Conservation (phyloP, 805 yeast species). For the Limtongozyma cylindracea region DNA sequence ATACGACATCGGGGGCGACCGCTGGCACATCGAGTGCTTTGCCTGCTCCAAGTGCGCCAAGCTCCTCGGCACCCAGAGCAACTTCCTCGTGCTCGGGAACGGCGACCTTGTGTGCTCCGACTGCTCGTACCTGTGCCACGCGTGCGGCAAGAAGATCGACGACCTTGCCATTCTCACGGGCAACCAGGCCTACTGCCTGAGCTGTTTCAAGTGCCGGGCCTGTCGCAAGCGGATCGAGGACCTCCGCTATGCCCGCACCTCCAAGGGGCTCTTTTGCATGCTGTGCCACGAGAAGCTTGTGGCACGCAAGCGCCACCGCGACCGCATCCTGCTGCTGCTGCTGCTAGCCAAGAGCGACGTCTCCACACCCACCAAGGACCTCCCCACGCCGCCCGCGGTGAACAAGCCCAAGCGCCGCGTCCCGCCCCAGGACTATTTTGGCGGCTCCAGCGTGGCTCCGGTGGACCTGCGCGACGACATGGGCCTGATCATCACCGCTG, state of each 20-base stretch:
- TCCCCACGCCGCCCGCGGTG: no score
- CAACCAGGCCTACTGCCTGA: constrained; percentile 81
- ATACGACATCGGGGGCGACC: constrained; percentile 76
- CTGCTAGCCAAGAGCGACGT: no score
- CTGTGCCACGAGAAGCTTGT: constrained; percentile 66
- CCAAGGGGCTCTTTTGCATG: constrained; percentile 85
- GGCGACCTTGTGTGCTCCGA: constrained; percentile 77
- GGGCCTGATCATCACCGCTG: no score
- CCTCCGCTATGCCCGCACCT: constrained; percentile 74
- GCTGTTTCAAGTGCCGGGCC: constrained; percentile 73
- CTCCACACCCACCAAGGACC: no score
- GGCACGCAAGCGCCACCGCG: constrained; percentile 48
- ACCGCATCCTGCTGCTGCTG: constrained; percentile 16
- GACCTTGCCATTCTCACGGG: constrained; percentile 89
- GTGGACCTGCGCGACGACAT: no score
- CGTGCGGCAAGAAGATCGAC: constrained; percentile 69
- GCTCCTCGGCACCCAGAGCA: constrained; percentile 65
- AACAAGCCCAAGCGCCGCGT: no score
- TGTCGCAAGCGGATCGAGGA: constrained; percentile 76
- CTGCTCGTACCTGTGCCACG: constrained; percentile 77
- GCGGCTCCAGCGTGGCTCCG: no score
- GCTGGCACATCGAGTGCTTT: constrained; percentile 93
- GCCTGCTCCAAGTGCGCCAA: constrained; percentile 66
- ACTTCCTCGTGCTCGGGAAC: constrained; percentile 77
- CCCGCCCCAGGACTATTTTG: no score